Evolutionary conservation across 2,329 filamentous ascomycete species (phyloP), one percentile per base, ranked within the genome.

Genomic region (Alternaria postmessia): DNA sequence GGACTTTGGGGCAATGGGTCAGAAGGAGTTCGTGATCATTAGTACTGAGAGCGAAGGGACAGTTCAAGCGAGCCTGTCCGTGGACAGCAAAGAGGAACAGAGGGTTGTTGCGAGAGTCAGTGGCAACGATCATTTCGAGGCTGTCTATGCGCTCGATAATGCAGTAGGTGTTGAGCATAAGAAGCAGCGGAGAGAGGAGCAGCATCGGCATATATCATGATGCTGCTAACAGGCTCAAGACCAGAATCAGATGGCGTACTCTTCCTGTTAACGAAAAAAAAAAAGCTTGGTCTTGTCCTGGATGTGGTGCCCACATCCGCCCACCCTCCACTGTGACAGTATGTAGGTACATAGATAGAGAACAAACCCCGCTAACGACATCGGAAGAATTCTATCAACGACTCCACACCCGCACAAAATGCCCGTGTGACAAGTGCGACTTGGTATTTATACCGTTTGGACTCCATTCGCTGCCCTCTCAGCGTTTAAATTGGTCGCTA

Each of bases 401-500:
- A 22, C 24, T 34, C 12, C 32, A 7, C 18, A 46, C 18, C 39
- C 32, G 46, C 34, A 18, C 30, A 6, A 26, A 24, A 9, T 4
- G 20, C 42, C 24, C 49, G 34, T 42, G 24, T 42, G 51, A 47
- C 42, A 20, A 44, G 32, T 7, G 32, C 34, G 9, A 58, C 43
- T 7, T 12, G 34, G 20, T 7, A 2, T 12, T 2, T 11, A 38
- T 14, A 3, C 16, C 6, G 16, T 30, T 6, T 30, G 12, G 20
- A 20, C 18, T 14, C 20, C 9, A 54, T 58, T 46, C 32, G 55
- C 26, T 38, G 26, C 34, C 24, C 9, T 30, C 28, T 14, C 12
- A 16, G 32, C 7, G 14, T 16, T 16, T 20, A 52, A 7, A 57
- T 57, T 60, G 36, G 47, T 68, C 67, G 65, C 69, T 71, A 64